Percentiles rank a stretch among this genome's conserved stretches.
phyloP scores from a whole-genome alignment of 805 yeast genomes.

The Hagleromyces aurorensis region DNA sequence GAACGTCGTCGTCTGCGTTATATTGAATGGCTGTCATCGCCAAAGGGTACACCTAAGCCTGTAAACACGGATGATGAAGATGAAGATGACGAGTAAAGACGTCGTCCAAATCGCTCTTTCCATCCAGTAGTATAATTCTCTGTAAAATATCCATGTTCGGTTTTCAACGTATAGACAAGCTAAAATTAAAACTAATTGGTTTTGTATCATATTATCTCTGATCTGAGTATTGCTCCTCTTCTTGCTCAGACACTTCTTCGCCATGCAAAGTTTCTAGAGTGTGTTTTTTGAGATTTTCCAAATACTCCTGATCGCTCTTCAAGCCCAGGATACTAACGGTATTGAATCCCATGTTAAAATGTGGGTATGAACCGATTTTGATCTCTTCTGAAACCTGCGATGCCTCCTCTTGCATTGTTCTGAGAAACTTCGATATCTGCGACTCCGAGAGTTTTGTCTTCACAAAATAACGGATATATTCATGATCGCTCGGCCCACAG shows the following conservation, averaged over 20 bases:
- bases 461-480: slow-evolving; percentile 46
- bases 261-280: slow-evolving; percentile 47
- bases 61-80: slow-evolving; percentile 86
- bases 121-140: neutral
- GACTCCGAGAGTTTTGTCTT: slow-evolving; percentile 56
- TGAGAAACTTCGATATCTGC: slow-evolving; percentile 57
- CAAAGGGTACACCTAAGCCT: slow-evolving; percentile 97
- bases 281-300: slow-evolving; percentile 40
- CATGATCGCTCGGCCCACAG: slow-evolving; percentile 23
- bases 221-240: slow-evolving; percentile 40
- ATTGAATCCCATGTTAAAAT: slow-evolving; percentile 50
- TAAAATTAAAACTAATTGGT: neutral
- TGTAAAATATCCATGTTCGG: neutral
- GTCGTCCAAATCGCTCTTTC: slow-evolving; percentile 1
- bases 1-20: slow-evolving; percentile 92
- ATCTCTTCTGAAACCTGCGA: slow-evolving; percentile 31
- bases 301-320: slow-evolving; percentile 27
- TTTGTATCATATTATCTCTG: slow-evolving; percentile 4
- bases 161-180: neutral
- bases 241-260: slow-evolving; percentile 44
- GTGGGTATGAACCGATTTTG: slow-evolving; percentile 84
- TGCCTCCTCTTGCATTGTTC: slow-evolving; percentile 41
- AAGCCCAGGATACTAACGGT: slow-evolving; percentile 73
- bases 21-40: slow-evolving; percentile 88
- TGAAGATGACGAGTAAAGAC: slow-evolving; percentile 13